A percentile compares a stretch with the other conserved stretches of the same genome.
phyloP scores from a whole-genome alignment of 495 filamentous ascomycete genomes.

The Extremus antarcticus region DNA sequence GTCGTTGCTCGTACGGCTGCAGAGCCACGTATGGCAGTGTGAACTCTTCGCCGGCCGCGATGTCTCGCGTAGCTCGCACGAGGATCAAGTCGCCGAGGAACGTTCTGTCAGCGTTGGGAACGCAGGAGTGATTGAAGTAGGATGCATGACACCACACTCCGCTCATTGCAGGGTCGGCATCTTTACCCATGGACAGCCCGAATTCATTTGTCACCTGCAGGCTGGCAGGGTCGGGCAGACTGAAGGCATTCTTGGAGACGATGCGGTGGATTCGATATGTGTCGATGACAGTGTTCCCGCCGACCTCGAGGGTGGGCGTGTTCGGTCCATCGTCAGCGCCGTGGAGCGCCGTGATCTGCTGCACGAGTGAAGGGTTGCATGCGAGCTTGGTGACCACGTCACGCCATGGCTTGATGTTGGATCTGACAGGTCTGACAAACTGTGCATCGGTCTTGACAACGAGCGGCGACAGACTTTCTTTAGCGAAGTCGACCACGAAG shows the following conservation, averaged over 20 bases:
- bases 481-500: neutral
- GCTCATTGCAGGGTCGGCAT: neutral
- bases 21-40: neutral
- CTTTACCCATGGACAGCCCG: neutral
- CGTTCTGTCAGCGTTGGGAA: neutral
- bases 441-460: neutral
- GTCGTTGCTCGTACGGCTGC: neutral
- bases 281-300: neutral
- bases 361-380: neutral
- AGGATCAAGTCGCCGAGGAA: neutral
- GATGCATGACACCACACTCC: neutral
- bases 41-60: neutral
- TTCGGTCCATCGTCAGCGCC: neutral
- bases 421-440: neutral
- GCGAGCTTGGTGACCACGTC: neutral
- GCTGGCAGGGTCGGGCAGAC: neutral
- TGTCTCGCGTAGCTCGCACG: neutral
- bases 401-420: neutral
- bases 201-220: neutral
- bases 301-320: neutral
- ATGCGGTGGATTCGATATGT: neutral
- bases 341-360: neutral
- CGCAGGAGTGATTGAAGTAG: neutral
- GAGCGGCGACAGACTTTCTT: neutral
- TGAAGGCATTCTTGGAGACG: neutral